These are phyloP conservation scores for Trypanosoma congolense DNA, from an alignment of 208 protist genomes.

Conservation along the genomic window DNA sequence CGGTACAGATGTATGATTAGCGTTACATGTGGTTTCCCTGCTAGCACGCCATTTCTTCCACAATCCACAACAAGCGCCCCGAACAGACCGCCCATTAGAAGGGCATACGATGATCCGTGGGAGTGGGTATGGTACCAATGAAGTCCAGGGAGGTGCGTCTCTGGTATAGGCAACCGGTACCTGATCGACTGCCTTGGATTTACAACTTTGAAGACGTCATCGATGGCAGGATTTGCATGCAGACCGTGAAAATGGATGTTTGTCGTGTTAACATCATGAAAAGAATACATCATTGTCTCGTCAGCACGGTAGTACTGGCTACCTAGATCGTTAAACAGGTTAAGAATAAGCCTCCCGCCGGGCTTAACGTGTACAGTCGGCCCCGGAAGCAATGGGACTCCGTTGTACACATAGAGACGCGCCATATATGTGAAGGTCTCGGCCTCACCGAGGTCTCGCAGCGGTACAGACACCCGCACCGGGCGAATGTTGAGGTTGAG, in stretches of 20 bases:
- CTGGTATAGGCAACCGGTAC: slow-evolving; percentile 69
- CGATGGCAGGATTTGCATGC: slow-evolving; percentile 62
- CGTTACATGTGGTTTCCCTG: slow-evolving; percentile 33
- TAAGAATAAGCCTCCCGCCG: slow-evolving; percentile 62
- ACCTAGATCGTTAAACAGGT: slow-evolving; percentile 54
- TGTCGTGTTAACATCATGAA: slow-evolving; percentile 69
- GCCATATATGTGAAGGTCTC: slow-evolving; percentile 64
- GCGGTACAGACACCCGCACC: slow-evolving; percentile 40
- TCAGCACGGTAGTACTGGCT: slow-evolving; percentile 12
- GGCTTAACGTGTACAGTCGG: slow-evolving; percentile 56
- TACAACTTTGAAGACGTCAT: slow-evolving; percentile 61
- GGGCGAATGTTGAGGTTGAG: slow-evolving; percentile 40
- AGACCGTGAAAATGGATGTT: slow-evolving; percentile 85
- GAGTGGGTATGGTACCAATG: slow-evolving; percentile 87
- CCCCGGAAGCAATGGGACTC: slow-evolving; percentile 47
- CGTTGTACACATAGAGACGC: slow-evolving; percentile 49
- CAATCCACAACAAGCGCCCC: slow-evolving; percentile 70
- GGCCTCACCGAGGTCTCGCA: slow-evolving; percentile 26
- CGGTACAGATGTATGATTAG: slow-evolving; percentile 80
- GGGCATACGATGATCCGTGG: slow-evolving; percentile 64
- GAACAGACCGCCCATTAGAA: slow-evolving; percentile 81
- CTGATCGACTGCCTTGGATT: slow-evolving; percentile 32
- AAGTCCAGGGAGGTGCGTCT: slow-evolving; percentile 67
- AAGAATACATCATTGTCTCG: slow-evolving; percentile 29
- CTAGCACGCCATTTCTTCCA: slow-evolving; percentile 14